Percentiles rank a stretch among this genome's conserved stretches.
Evolutionary conservation across 2,329 filamentous ascomycete genomes (phyloP).

Genomic region (Epichloe festucae): DNA sequence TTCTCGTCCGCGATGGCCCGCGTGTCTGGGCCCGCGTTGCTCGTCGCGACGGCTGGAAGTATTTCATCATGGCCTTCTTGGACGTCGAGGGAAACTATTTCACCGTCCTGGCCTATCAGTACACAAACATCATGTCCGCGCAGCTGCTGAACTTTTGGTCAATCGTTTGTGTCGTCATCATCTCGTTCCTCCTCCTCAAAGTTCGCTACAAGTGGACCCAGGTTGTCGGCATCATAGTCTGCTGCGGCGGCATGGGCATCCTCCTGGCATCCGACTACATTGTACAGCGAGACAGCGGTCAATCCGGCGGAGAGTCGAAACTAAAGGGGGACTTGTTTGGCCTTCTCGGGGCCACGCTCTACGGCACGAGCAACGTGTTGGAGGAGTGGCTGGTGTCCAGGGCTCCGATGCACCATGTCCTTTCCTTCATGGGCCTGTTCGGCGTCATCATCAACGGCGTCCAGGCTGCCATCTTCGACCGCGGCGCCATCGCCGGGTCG

Average conservation of each 20-base stretch:
- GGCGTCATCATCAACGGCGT: slow-evolving; percentile 84
- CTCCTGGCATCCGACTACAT: slow-evolving; percentile 81
- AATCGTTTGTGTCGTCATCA: slow-evolving; percentile 77
- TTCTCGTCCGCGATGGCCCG: slow-evolving; percentile 66
- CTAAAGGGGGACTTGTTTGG: slow-evolving; percentile 91
- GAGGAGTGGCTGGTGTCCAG: slow-evolving; percentile 91
- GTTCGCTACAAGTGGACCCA: slow-evolving; percentile 87
- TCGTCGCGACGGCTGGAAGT: slow-evolving; percentile 73
- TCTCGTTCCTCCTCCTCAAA: slow-evolving; percentile 70
- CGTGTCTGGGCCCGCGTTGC: slow-evolving; percentile 54
- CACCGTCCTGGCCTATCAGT: slow-evolving; percentile 82
- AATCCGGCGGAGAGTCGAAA: slow-evolving; percentile 47
- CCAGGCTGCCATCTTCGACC: slow-evolving; percentile 87
- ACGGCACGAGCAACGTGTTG: slow-evolving; percentile 80
- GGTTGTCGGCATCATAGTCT: slow-evolving; percentile 75
- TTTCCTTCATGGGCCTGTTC: slow-evolving; percentile 81
- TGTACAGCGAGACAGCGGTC: slow-evolving; percentile 53
- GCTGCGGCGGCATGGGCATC: slow-evolving; percentile 81
- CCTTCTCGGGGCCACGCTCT: slow-evolving; percentile 76
- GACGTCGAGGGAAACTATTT: slow-evolving; percentile 98
- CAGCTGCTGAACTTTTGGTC: slow-evolving; percentile 99
- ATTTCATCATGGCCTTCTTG: slow-evolving; percentile 80
- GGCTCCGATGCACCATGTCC: slow-evolving; percentile 80
- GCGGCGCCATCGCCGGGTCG: slow-evolving; percentile 20
- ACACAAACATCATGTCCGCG: slow-evolving; percentile 84